Conservation (phyloP, 192 early-diverging fungal genomes). For the Coemansia sp. region DNA sequence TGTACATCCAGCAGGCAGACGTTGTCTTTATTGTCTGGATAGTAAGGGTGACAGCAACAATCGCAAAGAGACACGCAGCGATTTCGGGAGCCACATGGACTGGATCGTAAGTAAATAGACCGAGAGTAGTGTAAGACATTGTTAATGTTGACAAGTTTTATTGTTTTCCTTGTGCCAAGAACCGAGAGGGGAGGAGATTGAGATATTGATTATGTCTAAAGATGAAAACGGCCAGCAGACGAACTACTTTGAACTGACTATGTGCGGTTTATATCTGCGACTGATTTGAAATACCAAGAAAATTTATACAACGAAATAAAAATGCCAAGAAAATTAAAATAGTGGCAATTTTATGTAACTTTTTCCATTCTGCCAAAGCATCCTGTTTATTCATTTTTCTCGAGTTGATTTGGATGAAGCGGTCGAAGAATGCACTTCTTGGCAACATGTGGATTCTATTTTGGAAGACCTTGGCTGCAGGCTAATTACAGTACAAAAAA, state of each 20-base stretch:
- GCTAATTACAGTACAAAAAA: background rate
- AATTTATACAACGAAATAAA: background rate
- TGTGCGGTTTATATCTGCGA: too few species aligned
- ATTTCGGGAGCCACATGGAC: conserved; percentile 36
- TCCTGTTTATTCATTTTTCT: too few species aligned
- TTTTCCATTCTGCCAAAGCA: too few species aligned
- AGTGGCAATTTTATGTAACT: too few species aligned
- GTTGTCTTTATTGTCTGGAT: conserved; percentile 14
- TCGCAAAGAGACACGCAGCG: conserved; percentile 16
- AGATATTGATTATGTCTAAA: too few species aligned
- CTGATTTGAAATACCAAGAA: background rate
- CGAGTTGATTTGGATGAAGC: too few species aligned
- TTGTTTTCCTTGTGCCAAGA: background rate
- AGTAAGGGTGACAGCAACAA: background rate
- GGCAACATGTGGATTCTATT: too few species aligned
- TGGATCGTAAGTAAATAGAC: conserved; percentile 38
- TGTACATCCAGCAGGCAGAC: conserved; percentile 28
- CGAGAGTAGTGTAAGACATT: background rate
- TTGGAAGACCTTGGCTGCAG: too few species aligned
- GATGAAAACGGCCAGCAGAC: too few species aligned
- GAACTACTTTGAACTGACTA: too few species aligned
- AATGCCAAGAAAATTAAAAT: background rate
- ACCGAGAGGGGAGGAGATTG: too few species aligned
- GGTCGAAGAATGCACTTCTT: too few species aligned
- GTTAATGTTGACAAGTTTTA: background rate